Base-by-base conservation (phyloP, 2,329 filamentous ascomycete species). In the Curvularia spicifera region DNA sequence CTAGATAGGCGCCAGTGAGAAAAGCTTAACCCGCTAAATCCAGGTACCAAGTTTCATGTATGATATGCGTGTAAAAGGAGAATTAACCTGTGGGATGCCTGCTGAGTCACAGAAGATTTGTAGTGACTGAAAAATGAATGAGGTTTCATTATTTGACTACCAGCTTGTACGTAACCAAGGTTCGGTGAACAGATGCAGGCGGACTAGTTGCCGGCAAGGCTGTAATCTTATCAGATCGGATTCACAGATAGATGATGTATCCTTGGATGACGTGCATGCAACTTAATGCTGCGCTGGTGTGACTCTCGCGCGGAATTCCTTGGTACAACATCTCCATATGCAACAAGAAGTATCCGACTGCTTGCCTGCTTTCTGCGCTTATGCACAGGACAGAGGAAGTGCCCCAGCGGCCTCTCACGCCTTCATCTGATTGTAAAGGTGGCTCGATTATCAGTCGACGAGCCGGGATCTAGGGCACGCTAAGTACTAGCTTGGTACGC, bases 151-250 rank as follows among this genome's bases (percentile, higher is more conserved):
- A 24, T 55, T n/a, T 15, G 22, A 28, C 13, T 46, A 42, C 2
- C 9, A 20, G 26, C 26, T 9, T 46, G 15, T 10, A 46, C 13
- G 7, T 20, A 31, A 31, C 15, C 8, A 31, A n/a, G 13, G 44
- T 29, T 29, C 8, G 28, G 24, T 45, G 54, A 22, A 52, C 49
- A 31, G 57, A 26, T 18, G 22, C 22, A 24, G 22, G 22, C 22
- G 4, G 4, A 24, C 18, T 12, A 20, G 15, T 10, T 22, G 53
- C 37, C 18, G 44, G 39, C 45, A 42, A 57, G 55, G 65, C 55
- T 48, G 24, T 20, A 42, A 69, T 69, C 61, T 65, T 60, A 68
- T 68, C 63, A 67, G 67, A 67, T 68, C 51, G 46, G 51, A 49
- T 37, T 46, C 39, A 12, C 29, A 31, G 5, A 31, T 12, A 6